Evolutionary conservation across 2,329 filamentous ascomycete genomes (phyloP).

Genomic region (Phialophora chinensis): DNA sequence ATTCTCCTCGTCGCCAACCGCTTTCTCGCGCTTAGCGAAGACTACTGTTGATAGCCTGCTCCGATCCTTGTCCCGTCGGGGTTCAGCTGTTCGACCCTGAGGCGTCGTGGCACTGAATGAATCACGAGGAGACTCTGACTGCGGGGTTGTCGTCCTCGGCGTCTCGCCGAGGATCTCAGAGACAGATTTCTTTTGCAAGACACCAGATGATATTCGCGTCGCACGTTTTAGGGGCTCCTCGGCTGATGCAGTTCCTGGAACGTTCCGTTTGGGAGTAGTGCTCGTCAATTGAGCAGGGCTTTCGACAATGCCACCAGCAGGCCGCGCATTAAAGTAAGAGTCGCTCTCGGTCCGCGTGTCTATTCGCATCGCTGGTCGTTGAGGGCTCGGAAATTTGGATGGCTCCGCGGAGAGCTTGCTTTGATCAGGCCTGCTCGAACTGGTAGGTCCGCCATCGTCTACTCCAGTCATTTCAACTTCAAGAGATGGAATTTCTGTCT

Average conservation of each 20-base stretch:
- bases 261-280: constrained; percentile 40
- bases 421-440: constrained; percentile 1
- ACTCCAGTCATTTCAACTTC: constrained; percentile 28
- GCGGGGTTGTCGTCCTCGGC: constrained; percentile 48
- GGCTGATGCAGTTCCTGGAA: constrained; percentile 41
- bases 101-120: constrained; percentile 44
- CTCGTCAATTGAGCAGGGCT: constrained; percentile 36
- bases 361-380: constrained; percentile 34
- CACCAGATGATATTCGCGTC: constrained; percentile 72
- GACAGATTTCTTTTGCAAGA: constrained; percentile 73
- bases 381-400: neutral
- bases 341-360: constrained; percentile 34
- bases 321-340: constrained; percentile 33
- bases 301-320: constrained; percentile 33
- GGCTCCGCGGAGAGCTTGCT: constrained; percentile 10
- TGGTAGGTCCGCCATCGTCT: neutral
- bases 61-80: constrained; percentile 62
- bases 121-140: constrained; percentile 44
- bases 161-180: constrained; percentile 72
- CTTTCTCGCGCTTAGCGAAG: constrained; percentile 71
- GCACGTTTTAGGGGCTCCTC: constrained; percentile 62
- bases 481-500: neutral
- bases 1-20: constrained; percentile 54
- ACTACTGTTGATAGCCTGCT: constrained; percentile 75
- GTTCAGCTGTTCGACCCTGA: constrained; percentile 54